Percentiles rank a stretch among this genome's conserved stretches.
Evolutionary conservation across 148 eudicot species (phyloP).

Genomic region (Camellia japonica): DNA sequence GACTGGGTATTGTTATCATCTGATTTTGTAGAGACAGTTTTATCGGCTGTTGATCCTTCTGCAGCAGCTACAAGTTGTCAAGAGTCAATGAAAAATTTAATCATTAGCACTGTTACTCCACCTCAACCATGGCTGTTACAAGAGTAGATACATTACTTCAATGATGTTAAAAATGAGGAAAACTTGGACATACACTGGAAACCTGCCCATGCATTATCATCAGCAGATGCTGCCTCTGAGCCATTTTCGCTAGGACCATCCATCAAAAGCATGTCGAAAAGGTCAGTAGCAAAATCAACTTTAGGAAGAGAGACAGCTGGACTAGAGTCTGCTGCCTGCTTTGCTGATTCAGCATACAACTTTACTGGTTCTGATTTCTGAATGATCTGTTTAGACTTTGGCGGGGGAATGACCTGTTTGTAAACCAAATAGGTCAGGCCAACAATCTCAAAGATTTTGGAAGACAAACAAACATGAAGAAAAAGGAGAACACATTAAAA

Average conservation of each 20-base stretch:
- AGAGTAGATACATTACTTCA: too few species aligned
- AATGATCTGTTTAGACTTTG: constrained; percentile 43
- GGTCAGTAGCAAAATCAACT: constrained; percentile 87
- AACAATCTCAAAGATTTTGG: neutral
- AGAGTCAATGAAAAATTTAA: neutral
- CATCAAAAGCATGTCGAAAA: constrained; percentile 87
- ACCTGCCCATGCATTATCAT: constrained; percentile 87
- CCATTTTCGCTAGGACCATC: constrained; percentile 63
- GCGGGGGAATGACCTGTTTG: constrained; percentile 48
- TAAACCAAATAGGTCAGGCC: constrained; percentile 14
- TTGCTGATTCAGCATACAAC: constrained; percentile 44
- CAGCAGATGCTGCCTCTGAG: constrained; percentile 56
- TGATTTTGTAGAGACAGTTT: constrained; percentile 36
- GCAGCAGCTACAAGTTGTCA: constrained; percentile 62
- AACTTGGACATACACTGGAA: constrained; percentile 70
- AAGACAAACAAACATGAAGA: constrained; percentile 9
- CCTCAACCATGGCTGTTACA: too few species aligned
- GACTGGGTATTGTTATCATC: constrained; percentile 47
- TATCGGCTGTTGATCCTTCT: constrained; percentile 57
- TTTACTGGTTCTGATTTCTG: constrained; percentile 51
- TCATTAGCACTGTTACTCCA: too few species aligned
- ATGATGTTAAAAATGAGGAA: constrained; percentile 4
- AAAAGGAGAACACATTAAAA: neutral
- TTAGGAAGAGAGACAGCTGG: constrained; percentile 55
- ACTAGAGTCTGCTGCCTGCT: constrained; percentile 40